These are phyloP conservation scores for Barbarea vulgaris DNA, from an alignment of 345 rosid species.

Conservation along the genomic window DNA sequence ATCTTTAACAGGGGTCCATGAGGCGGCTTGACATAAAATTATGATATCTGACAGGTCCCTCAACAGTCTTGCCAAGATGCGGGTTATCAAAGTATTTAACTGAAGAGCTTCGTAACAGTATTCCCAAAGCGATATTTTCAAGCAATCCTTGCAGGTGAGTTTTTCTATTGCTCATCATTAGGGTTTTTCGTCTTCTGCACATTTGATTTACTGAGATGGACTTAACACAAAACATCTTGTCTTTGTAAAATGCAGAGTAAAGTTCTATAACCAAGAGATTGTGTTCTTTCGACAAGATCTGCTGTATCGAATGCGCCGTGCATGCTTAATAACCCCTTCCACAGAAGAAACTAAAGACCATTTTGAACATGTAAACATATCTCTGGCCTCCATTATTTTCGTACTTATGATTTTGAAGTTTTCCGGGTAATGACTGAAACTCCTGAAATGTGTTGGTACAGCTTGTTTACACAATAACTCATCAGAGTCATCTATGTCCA, in stretches of 20 bases:
- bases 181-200: neutral
- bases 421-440: too few species aligned
- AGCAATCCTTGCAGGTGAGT: slow-evolving; percentile 96
- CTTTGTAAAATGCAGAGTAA: slow-evolving; percentile 59
- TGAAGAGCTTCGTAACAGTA: slow-evolving; percentile 64
- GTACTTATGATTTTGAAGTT: too few species aligned
- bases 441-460: slow-evolving; percentile 45
- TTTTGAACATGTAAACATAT: slow-evolving; percentile 71
- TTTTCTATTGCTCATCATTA: slow-evolving; percentile 5
- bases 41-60: slow-evolving; percentile 63
- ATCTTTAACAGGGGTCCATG: neutral
- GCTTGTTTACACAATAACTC: slow-evolving; percentile 94
- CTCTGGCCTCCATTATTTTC: slow-evolving; percentile 13
- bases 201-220: neutral
- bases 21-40: slow-evolving; percentile 24
- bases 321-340: slow-evolving; percentile 87
- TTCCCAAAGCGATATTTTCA: slow-evolving; percentile 83
- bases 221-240: neutral
- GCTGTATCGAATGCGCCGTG: slow-evolving; percentile 86
- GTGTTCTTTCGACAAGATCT: slow-evolving; percentile 90
- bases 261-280: slow-evolving; percentile 86
- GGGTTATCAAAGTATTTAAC: slow-evolving; percentile 76
- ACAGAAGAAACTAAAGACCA: slow-evolving; percentile 79
- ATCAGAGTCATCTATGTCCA: slow-evolving; percentile 96
- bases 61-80: slow-evolving; percentile 77